Conservation (phyloP, 768 basidiomycete species). For the Cystofilobasidium ferigula region DNA sequence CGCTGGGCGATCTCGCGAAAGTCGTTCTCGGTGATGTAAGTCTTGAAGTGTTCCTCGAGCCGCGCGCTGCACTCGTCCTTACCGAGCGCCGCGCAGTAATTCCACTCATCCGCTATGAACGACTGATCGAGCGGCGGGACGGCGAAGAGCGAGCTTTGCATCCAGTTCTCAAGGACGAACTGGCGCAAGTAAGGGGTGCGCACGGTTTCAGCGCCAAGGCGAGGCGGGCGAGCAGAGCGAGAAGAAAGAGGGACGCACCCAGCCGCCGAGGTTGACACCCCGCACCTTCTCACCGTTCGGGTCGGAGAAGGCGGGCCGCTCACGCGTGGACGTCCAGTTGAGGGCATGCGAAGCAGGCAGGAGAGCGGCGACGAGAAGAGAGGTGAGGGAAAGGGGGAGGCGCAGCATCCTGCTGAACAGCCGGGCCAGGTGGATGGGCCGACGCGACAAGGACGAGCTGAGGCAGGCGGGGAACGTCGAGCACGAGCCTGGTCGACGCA, state of each 20-base stretch:
- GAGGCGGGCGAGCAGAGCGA: neutral
- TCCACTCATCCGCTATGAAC: conserved; percentile 8
- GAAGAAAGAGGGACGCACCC: neutral
- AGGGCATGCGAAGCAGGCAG: conserved; percentile 1
- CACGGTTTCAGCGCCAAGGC: neutral
- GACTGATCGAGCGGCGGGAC: conserved; percentile 12
- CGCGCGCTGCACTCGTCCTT: conserved; percentile 12
- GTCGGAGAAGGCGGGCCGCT: conserved; percentile 1
- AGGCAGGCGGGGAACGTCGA: neutral
- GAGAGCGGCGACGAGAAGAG: neutral
- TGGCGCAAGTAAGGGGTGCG: neutral
- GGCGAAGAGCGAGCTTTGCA: conserved; percentile 9
- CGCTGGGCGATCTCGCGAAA: conserved; percentile 9
- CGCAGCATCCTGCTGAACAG: neutral
- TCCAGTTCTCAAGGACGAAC: conserved; percentile 22
- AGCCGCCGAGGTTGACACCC: conserved; percentile 18
- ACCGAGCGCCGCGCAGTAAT: conserved; percentile 14
- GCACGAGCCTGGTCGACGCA: too few relatives aligned
- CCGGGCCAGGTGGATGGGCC: neutral
- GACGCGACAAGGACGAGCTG: neutral
- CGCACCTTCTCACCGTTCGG: conserved; percentile 2
- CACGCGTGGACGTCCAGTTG: conserved; percentile 18
- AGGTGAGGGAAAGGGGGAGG: neutral
- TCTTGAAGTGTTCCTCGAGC: conserved; percentile 15
- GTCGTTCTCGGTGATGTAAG: conserved; percentile 19